phyloP scores from a whole-genome alignment of 257 asterid genomes.

The Przewalskia tangutica region DNA sequence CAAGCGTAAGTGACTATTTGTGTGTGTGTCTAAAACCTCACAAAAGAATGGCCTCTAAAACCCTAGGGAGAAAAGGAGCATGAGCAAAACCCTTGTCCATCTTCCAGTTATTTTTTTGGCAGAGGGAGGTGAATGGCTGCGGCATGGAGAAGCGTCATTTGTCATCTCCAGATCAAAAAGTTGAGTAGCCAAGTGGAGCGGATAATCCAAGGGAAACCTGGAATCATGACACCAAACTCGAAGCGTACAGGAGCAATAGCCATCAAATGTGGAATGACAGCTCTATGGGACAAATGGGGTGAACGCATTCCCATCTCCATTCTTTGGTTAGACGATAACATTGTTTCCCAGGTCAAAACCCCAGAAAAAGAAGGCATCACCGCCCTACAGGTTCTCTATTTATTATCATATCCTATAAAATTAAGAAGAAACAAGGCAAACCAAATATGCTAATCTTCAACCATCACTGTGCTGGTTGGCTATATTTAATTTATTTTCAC shows the following conservation, averaged over 20 bases:
- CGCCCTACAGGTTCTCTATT: constrained; percentile 52
- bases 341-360: constrained; percentile 78
- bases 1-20: too few relatives aligned
- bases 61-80: not conserved
- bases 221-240: constrained; percentile 47
- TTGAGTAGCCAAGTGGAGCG: constrained; percentile 22
- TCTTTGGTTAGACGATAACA: constrained; percentile 84
- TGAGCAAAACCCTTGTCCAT: not conserved
- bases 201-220: constrained; percentile 37
- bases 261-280: constrained; percentile 91
- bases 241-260: constrained; percentile 84
- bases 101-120: not conserved
- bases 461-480: not conserved
- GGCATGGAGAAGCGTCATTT: constrained; percentile 46
- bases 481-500: not conserved
- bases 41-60: not conserved
- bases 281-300: constrained; percentile 99
- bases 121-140: constrained; percentile 28
- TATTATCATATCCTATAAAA: not conserved
- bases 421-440: not conserved
- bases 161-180: constrained; percentile 36
- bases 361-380: constrained; percentile 71
- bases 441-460: too few relatives aligned
- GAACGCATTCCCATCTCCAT: constrained; percentile 65
- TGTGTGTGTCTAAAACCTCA: too few relatives aligned